Base-by-base conservation (phyloP, 495 filamentous ascomycete genomes). In the Lasiosphaeriaceae sp. region DNA sequence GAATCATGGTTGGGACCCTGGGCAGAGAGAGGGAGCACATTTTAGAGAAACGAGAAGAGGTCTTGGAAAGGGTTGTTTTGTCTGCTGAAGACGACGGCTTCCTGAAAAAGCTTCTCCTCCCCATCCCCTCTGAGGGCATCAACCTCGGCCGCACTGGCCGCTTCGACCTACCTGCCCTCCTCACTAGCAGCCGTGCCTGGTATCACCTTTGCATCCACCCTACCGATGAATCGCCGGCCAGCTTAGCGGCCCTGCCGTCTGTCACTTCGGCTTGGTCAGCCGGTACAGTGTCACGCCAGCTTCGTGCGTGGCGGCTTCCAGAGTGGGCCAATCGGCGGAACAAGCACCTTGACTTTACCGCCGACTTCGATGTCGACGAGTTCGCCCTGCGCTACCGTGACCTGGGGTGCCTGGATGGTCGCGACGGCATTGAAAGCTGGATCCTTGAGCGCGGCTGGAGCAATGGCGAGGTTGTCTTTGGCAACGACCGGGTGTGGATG, bases 291-390 rank as follows among this genome's bases (percentile, higher is more conserved):
- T 97, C 95, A 9, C 84, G 90, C 45, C 95, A 98, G 72, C 77
- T 98, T 16, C 88, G 94, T 26, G 83, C 88, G 39, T 97, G 94
- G 94, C 79, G 94, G 60, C 78, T 97, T 5, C 89, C 93, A 0
- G 94, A 98, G 69, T 98, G 94, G 94, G 90, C 91, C 1, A 97
- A 97, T 65, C 87, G 92, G 46, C 83, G 94, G 29, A 90, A 90
- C 61, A 93, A 90, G 70, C 82, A 88, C 58, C 83, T 97, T n/a
- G 94, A 97, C 69, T 97, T 96, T 69, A 98, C 94, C 0, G 90
- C 90, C 11, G 94, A 98, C 63, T 98, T 97, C 63, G 94, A 98
- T 64, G 69, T 92, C 16, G 90, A 97, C 41, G 94, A 98, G 67
- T 98, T 98, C 66, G 81, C 82, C 24, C 81, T 79, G 63, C 83